phyloP scores from a whole-genome alignment of 2,329 filamentous ascomycete species.

The Fusarium poae region DNA sequence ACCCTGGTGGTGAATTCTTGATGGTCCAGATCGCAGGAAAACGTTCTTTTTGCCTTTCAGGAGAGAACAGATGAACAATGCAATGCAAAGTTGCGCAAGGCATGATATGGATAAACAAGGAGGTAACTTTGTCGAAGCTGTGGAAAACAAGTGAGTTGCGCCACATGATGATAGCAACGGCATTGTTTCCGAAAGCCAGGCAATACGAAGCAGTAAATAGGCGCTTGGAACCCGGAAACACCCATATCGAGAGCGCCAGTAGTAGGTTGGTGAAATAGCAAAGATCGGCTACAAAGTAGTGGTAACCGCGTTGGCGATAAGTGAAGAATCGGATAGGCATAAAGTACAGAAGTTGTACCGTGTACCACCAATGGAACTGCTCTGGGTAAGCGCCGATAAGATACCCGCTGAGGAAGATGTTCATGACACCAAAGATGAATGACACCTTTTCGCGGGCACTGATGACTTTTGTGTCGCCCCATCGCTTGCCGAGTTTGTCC shows the following conservation, averaged over 20 bases:
- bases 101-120: conserved; percentile 99
- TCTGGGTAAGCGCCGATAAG: conserved; percentile 88
- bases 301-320: conserved; percentile 91
- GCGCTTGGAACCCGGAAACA: conserved; percentile 89
- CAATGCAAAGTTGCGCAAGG: conserved; percentile 94
- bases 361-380: conserved; percentile 94
- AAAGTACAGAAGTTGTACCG: conserved; percentile 87
- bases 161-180: conserved; percentile 98
- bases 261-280: conserved; percentile 99
- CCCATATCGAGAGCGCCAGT: conserved; percentile 84
- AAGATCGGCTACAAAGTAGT: conserved; percentile 96
- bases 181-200: conserved; percentile 95
- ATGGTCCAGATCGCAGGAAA: conserved; percentile 91
- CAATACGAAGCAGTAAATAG: conserved; percentile 94
- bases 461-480: conserved; percentile 91
- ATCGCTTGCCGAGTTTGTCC: conserved; percentile 85
- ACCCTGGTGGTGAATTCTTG: conserved; percentile 75
- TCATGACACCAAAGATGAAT: conserved; percentile 95
- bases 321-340: conserved; percentile 96
- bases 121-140: conserved; percentile 97
- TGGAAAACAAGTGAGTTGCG: conserved; percentile 98
- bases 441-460: conserved; percentile 93
- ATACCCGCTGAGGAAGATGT: conserved; percentile 97
- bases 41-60: conserved; percentile 72
- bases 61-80: conserved; percentile 83